Percentiles rank a stretch among this genome's conserved stretches.
phyloP scores from a whole-genome alignment of 345 rosid genomes.

The Syzygium oleosum region DNA sequence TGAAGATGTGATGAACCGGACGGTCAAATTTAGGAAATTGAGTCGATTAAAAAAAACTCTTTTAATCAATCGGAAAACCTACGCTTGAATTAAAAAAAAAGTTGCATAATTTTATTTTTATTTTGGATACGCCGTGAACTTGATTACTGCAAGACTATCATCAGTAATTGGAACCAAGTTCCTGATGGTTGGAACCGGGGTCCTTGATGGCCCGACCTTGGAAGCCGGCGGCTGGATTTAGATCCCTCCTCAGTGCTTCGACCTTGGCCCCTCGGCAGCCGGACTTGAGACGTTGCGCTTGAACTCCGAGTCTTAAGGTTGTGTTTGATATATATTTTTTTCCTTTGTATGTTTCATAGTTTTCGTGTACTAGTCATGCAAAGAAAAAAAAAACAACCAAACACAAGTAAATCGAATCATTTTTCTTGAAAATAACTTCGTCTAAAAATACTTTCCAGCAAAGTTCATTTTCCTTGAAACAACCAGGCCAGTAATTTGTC shows the following conservation, averaged over 20 bases:
- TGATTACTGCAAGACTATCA: not conserved
- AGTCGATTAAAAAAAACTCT: too few relatives aligned
- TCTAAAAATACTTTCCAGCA: too few relatives aligned
- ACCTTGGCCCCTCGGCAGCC: not conserved
- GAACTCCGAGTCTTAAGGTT: not conserved
- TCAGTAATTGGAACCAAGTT: not conserved
- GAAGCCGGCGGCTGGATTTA: not conserved
- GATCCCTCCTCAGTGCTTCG: not conserved
- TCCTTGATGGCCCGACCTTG: not conserved
- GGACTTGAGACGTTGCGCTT: too few relatives aligned
- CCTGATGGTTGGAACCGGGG: accelerated
- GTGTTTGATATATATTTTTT: not conserved
- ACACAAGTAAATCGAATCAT: too few relatives aligned
- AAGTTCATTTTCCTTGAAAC: not conserved
- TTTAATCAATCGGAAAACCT: not conserved
- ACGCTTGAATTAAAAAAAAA: too few relatives aligned
- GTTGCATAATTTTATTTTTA: too few relatives aligned
- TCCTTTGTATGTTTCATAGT: too few relatives aligned
- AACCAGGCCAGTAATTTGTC: not conserved
- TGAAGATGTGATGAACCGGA: not conserved
- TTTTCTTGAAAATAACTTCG: too few relatives aligned
- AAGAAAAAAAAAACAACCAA: too few relatives aligned
- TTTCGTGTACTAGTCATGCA: too few relatives aligned
- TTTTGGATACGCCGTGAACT: accelerated
- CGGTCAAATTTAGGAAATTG: not conserved